phyloP scores from a whole-genome alignment of 495 filamentous ascomycete species.

The Aspergillus affinis region DNA sequence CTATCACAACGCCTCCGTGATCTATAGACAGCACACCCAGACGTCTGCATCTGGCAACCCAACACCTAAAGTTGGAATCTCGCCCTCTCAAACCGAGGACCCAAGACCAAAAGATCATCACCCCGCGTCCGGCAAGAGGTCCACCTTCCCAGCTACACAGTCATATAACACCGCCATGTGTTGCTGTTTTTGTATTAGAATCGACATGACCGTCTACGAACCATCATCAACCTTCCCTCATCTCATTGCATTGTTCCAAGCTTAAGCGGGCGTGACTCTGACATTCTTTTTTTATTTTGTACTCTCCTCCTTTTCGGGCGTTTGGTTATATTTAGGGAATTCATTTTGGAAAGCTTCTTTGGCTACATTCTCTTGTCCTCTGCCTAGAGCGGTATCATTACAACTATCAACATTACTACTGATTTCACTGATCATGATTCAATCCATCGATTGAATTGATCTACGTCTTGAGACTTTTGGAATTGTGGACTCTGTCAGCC shows the following conservation, averaged over 20 bases:
- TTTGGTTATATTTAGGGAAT: neutral
- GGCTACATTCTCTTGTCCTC: neutral
- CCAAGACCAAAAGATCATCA: neutral
- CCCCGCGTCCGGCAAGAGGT: neutral
- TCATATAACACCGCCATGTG: neutral
- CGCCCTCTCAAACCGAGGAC: neutral
- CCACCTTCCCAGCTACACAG: neutral
- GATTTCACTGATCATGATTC: neutral
- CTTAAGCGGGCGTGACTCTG: slow-evolving; percentile 1
- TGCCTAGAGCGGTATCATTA: neutral
- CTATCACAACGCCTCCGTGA: slow-evolving; percentile 25
- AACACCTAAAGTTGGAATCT: neutral
- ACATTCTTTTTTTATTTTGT: neutral
- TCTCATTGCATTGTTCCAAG: neutral
- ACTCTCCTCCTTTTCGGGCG: neutral
- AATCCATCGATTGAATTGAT: neutral
- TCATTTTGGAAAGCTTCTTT: neutral
- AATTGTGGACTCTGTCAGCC: neutral
- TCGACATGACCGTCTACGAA: neutral
- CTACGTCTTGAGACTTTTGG: neutral
- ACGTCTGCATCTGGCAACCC: neutral
- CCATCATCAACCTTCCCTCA: neutral
- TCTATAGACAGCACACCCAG: neutral
- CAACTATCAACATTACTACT: neutral
- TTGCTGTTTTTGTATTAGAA: neutral